Evolutionary conservation across 1,284 basidiomycete species (phyloP).

Genomic region (Crepidotus sp.): DNA sequence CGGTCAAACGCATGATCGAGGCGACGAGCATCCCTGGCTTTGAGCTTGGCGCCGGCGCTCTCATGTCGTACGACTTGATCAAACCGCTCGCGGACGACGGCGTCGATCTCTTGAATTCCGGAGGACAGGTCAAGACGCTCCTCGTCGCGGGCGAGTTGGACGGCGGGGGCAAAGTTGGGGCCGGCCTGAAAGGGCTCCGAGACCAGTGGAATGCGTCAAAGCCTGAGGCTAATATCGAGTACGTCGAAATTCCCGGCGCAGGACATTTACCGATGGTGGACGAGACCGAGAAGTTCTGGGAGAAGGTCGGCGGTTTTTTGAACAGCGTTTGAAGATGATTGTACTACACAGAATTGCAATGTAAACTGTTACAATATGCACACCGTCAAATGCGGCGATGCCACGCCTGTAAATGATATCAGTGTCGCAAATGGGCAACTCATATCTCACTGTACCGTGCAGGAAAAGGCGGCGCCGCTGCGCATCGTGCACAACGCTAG

Average conservation of each 20-base stretch:
- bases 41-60: conserved; percentile 34
- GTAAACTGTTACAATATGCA: neutral
- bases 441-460: conserved; percentile 34
- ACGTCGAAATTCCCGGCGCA: conserved; percentile 28
- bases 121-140: conserved; percentile 25
- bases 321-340: conserved; percentile 6
- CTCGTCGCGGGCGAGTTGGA: conserved; percentile 39
- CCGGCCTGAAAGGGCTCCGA: conserved; percentile 27
- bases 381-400: conserved; percentile 8
- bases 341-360: no score
- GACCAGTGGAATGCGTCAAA: conserved; percentile 28
- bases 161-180: conserved; percentile 35
- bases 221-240: conserved; percentile 23
- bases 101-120: conserved; percentile 15
- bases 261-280: conserved; percentile 47
- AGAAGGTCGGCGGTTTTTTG: conserved; percentile 25
- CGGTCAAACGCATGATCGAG: conserved; percentile 30
- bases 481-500: conserved; percentile 45
- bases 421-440: neutral
- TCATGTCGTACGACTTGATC: conserved; percentile 36
- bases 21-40: conserved; percentile 35
- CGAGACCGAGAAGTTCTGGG: conserved; percentile 32
- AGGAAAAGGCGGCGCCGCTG: conserved; percentile 43
- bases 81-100: conserved; percentile 14
- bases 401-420: conserved; percentile 1